phyloP scores from a whole-genome alignment of 2,329 filamentous ascomycete species.

The Clarireedia monteithiana region DNA sequence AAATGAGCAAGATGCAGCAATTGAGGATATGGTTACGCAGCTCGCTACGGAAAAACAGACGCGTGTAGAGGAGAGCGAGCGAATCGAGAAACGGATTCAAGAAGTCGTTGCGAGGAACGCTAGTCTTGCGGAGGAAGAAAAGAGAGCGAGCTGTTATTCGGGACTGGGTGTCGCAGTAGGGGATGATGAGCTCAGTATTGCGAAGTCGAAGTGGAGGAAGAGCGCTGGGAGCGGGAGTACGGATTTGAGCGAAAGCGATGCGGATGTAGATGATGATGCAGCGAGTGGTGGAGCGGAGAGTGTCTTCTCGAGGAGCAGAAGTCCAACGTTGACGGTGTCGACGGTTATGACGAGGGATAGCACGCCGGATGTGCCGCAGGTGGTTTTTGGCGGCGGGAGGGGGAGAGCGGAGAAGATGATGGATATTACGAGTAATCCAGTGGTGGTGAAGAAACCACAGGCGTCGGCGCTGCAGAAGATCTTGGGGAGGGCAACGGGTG shows the following conservation, averaged over 20 bases:
- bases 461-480: conserved; percentile 42
- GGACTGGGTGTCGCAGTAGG: not conserved
- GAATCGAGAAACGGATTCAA: conserved; percentile 19
- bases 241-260: conserved; percentile 24
- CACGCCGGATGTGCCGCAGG: not conserved
- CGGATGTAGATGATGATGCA: conserved; percentile 9
- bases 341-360: conserved; percentile 9
- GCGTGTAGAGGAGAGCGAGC: conserved; percentile 22
- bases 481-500: conserved; percentile 35
- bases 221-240: conserved; percentile 24
- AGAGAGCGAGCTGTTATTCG: conserved; percentile 4
- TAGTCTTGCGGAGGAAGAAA: not conserved
- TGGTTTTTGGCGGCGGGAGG: not conserved
- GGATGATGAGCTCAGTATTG: conserved; percentile 24
- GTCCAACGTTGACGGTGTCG: conserved; percentile 38
- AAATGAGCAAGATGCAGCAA: conserved; percentile 44
- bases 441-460: conserved; percentile 24
- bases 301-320: conserved; percentile 52
- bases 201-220: conserved; percentile 11
- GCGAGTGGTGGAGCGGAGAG: conserved; percentile 8
- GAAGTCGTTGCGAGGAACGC: not conserved
- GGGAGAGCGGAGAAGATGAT: not conserved
- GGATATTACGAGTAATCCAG: conserved; percentile 16
- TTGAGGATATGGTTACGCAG: conserved; percentile 43
- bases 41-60: conserved; percentile 43